Evolutionary conservation across 495 filamentous ascomycete genomes (phyloP).

Genomic region (Penicillium cataractarum): DNA sequence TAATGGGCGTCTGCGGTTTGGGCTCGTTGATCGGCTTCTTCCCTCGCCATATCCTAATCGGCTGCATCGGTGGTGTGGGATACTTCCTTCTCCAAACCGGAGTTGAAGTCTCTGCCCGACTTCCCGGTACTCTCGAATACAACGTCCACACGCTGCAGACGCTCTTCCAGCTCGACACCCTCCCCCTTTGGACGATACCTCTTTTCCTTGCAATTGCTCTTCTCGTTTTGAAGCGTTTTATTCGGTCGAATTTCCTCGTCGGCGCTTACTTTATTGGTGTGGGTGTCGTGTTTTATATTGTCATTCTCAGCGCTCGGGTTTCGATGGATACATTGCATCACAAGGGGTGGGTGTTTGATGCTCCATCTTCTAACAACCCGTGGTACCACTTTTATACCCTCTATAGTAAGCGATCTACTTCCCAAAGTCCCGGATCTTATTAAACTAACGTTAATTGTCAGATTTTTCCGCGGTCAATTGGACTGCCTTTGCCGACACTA

Average conservation of each 20-base stretch:
- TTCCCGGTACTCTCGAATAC: constrained; percentile 83
- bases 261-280: constrained; percentile 86
- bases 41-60: constrained; percentile 91
- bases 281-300: constrained; percentile 80
- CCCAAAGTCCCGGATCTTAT: background rate
- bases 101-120: constrained; percentile 88
- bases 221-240: constrained; percentile 69
- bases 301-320: constrained; percentile 65
- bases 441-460: constrained; percentile 33
- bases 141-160: constrained; percentile 72
- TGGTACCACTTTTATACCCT: constrained; percentile 98
- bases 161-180: constrained; percentile 69
- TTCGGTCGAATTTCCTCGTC: constrained; percentile 79
- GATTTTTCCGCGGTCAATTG: constrained; percentile 77
- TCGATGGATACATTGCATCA: constrained; percentile 64
- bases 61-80: constrained; percentile 97
- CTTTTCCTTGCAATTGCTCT: constrained; percentile 76
- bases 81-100: constrained; percentile 92
- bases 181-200: constrained; percentile 83
- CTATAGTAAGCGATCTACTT: constrained; percentile 64
- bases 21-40: constrained; percentile 96
- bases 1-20: constrained; percentile 81
- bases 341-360: constrained; percentile 87
- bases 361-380: constrained; percentile 78
- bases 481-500: constrained; percentile 73